phyloP scores from a whole-genome alignment of 768 basidiomycete genomes.

The Boletus subcaerulescens region DNA sequence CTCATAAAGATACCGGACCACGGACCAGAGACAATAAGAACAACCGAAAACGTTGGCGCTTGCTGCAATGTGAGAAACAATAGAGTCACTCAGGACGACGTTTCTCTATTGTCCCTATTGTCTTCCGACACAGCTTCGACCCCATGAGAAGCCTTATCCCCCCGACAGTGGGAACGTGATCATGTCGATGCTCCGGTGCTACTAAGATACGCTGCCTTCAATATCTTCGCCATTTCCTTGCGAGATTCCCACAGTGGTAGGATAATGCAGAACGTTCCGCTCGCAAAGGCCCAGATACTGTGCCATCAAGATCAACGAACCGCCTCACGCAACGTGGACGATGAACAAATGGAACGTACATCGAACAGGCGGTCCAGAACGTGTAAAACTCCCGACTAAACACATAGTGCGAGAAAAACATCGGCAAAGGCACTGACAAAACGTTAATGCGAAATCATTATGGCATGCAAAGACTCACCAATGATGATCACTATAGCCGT shows the following conservation, averaged over 20 bases:
- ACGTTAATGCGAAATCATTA: not conserved
- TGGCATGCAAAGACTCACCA: constrained; percentile 15
- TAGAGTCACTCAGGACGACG: not conserved
- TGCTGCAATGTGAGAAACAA: constrained; percentile 12
- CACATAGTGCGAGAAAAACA: constrained; percentile 39
- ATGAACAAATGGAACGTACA: constrained; percentile 23
- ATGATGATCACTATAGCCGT: constrained; percentile 36
- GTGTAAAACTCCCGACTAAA: constrained; percentile 35
- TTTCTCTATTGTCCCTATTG: constrained; percentile 1
- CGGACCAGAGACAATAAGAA: constrained; percentile 27
- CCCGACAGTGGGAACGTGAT: not conserved
- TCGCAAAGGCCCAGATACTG: constrained; percentile 36
- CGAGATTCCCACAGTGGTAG: constrained; percentile 38
- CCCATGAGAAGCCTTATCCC: constrained; percentile 7
- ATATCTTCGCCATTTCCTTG: constrained; percentile 30
- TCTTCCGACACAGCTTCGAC: not conserved
- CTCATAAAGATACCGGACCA: not conserved
- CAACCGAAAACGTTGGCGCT: constrained; percentile 6
- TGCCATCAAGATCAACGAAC: constrained; percentile 3
- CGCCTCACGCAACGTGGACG: not conserved
- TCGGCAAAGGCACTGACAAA: constrained; percentile 35
- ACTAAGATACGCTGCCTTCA: constrained; percentile 12
- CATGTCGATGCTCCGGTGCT: not conserved
- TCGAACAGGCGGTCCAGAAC: constrained; percentile 41
- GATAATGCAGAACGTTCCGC: constrained; percentile 37